These are phyloP conservation scores for Coemansia sp. DNA, from an alignment of 371 early-diverging fungal genomes.

Conservation along the genomic window DNA sequence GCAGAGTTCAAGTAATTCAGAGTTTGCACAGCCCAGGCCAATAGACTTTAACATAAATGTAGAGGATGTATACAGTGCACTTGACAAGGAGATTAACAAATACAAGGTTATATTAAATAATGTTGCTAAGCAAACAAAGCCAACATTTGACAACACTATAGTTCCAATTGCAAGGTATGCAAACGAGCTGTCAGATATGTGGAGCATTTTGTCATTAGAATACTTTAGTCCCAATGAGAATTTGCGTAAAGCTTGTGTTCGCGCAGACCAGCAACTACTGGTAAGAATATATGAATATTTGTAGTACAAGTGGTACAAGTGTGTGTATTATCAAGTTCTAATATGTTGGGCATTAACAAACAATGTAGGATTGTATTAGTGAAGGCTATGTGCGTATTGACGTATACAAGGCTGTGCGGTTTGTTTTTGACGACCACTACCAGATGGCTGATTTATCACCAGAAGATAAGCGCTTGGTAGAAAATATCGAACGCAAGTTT, in stretches of 20 bases:
- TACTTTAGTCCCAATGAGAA: background rate
- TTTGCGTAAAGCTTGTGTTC: background rate
- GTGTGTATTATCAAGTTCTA: no score
- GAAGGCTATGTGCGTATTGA: background rate
- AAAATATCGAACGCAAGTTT: background rate
- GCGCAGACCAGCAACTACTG: background rate
- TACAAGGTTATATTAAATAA: background rate
- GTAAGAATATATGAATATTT: background rate
- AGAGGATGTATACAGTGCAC: background rate
- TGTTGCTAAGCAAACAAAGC: background rate
- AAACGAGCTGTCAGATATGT: background rate
- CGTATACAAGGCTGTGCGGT: constrained; percentile 9
- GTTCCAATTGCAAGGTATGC: background rate
- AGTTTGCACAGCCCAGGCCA: no score
- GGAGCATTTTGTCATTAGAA: no score
- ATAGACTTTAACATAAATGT: background rate
- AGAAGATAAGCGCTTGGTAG: constrained; percentile 7
- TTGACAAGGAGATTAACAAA: background rate
- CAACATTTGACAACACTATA: constrained; percentile 4
- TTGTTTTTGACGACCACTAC: background rate
- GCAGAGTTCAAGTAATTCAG: no score
- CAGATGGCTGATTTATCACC: background rate
- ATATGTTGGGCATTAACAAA: no score
- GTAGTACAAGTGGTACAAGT: no score
- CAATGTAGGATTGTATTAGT: background rate